A percentile compares a stretch with the other conserved stretches of the same genome.
These are phyloP conservation scores for Artemisia annua DNA, from an alignment of 129 eudicot species.

Conservation along the genomic window DNA sequence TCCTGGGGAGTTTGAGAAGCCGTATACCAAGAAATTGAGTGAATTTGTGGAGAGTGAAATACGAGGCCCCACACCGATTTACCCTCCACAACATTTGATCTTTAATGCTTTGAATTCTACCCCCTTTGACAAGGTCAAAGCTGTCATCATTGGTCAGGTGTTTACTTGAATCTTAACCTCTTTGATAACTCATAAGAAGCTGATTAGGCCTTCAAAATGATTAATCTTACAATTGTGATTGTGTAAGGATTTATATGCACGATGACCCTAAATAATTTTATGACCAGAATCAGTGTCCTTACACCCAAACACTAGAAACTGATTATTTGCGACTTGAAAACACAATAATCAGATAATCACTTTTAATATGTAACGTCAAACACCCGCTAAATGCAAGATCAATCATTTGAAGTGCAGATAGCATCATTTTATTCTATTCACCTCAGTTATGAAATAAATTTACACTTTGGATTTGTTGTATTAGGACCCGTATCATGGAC, in stretches of 20 bases:
- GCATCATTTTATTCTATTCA: not conserved
- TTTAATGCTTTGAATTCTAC: constrained; percentile 91
- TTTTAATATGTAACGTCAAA: not conserved
- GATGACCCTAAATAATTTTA: too few relatives aligned
- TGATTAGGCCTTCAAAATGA: not conserved
- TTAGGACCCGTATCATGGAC: constrained; percentile 99
- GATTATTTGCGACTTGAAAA: not conserved
- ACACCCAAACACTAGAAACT: not conserved
- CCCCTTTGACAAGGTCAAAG: constrained; percentile 79
- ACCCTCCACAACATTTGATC: constrained; percentile 87
- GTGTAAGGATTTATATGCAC: too few relatives aligned
- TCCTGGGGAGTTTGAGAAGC: constrained; percentile 70
- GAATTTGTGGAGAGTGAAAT: constrained; percentile 71
- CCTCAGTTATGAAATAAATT: not conserved
- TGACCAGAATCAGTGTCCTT: not conserved
- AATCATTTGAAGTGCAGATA: not conserved
- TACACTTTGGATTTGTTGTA: not conserved
- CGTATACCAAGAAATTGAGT: constrained; percentile 64
- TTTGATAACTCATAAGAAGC: too few relatives aligned
- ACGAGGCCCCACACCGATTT: constrained; percentile 54
- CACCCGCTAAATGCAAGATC: not conserved
- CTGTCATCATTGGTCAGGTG: constrained; percentile 96
- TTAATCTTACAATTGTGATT: not conserved
- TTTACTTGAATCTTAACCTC: not conserved
- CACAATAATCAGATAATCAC: not conserved